Evolutionary conservation across 73 alveolate species (phyloP), one percentile per base, ranked within the genome.

Genomic region (Urostyla sp.): DNA sequence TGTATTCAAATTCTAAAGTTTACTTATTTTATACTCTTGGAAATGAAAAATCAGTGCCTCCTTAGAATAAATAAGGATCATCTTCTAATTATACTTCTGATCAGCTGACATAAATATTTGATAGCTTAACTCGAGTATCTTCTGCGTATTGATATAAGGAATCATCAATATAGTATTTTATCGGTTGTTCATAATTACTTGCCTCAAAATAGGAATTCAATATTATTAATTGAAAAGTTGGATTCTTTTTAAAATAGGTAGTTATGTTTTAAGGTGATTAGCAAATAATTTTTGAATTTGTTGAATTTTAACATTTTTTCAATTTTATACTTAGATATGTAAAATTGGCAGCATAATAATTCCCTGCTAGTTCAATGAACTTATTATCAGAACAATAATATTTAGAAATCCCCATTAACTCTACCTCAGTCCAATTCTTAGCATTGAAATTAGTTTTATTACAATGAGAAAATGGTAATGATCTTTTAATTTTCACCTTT

Each of bases 111-210:
- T 13, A 59, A 20, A 59, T 34, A 20, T 59, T 59, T 7, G 77
- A 10, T 59, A 34, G 28, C 57, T 59, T 59, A 20, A 23, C 51
- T 34, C 20, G 28, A 5, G 83, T 10, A 18, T n/a, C n/a, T 40
- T 69, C 83, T 20, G 49, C 5, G 54, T 69, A 67, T 54, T 54
- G 49, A 31, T 46, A 69, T 24, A 69, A 49, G 23, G 53, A 20
- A 46, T 69, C 83, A 31, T 69, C 83, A 23, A 69, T 69, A 23
- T 13, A 69, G 32, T 40, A 38, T 23, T 69, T 69, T 3, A 69
- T 45, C 11, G 59, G 56, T 24, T 20, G 4, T 1, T 30, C 18
- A 28, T 15, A 69, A 36, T 69, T n/a, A n/a, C n/a, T n/a, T n/a
- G n/a, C n/a, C 83, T 7, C 7, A 15, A 43, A 69, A 69, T 16